Base-by-base conservation (phyloP, 176 grass and related monocot species). In the Typha latifolia region DNA sequence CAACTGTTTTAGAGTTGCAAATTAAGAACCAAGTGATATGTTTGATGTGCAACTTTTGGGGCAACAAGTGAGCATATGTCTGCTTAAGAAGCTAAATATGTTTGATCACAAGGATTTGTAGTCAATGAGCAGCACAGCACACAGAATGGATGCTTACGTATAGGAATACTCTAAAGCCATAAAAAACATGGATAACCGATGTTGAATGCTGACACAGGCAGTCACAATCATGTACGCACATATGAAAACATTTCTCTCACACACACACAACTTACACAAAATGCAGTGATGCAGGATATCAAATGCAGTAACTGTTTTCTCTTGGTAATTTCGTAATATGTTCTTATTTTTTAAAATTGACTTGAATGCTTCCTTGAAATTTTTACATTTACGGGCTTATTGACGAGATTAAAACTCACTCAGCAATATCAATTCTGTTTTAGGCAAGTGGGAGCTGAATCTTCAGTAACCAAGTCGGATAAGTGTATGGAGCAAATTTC, bases 401-500 rank as follows among this genome's bases (percentile, higher is more conserved):
- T 12, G 12, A 64, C 13, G 10, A 47, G 14, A 37, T 47, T 65
- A 16, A 19, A 65, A 19, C 32, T 65, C 32, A 43, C 10, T 16
- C 57, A 13, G n/a, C 29, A 65, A 37, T 59, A 21, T 59, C 16
- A 12, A 26, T 61, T 61, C 10, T 65, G 32, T n/a, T 65, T 3
- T 37, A 65, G 63, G 63, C 63, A 65, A 65, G 32, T 43, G 16
- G 63, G 5, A 20, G 27, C 29, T n/a, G 15, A 65, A 65, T n/a
- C 32, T 65, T 43, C 15, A 1, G 32, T 15, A 47, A 18, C 63
- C 6, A 19, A 18, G 63, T 47, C 47, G 0, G 14, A 37, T 43
- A 29, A 19, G 15, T 65, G 27, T 20, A 19, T 15, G 7, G 63
- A 47, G 7, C 10, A 47, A 65, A 18, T 32, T 19, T 11, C 10